Evolutionary conservation across 2,329 filamentous ascomycete species (phyloP), one percentile per base, ranked within the genome.

Genomic region (Leptographium lundbergii): DNA sequence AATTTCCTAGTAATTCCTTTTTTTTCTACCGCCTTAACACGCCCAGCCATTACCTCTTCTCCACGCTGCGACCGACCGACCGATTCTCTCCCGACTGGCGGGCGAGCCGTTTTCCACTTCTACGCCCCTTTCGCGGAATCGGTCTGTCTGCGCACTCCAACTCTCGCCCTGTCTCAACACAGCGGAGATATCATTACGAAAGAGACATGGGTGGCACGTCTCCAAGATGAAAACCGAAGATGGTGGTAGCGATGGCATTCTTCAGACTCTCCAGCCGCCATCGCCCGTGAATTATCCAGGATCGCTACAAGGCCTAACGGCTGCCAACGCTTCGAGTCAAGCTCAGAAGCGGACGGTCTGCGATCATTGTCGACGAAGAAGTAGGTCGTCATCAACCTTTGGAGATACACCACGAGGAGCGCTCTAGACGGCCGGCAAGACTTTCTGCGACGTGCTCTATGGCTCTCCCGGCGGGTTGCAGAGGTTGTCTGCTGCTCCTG

Each of bases 311-410:
- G 39, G 14, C 24, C 4, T 32, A 9, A 34, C 36, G 4, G 11
- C 34, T 17, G 47, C 34, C 17, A 25, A 6, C 19, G 29, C 53
- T 1, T 25, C 48, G 25, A 29, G 27, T 42, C 32, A 58, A 57
- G 60, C 62, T 34, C 60, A 60, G 29, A 71, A 69, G 61, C 69
- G 73, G 45, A 75, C 70, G 34, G 74, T 76, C 39, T 77, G 74
- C 64, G 74, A 77, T 61, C 73, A 76, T 62, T 77, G 74, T 65
- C 71, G 74, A 57, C 66, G 72, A 63, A 68, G 74, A 63, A 68
- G 74, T 75, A 70, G 62, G 73, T 68, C 53, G 17, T 29, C 48
- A 51, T 54, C 52, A 58, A 34, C 60, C 57, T 60, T 55, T 17
- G 24, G 29, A 14, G 52, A 36, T 7, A 39, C 22, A 32, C 14